Base-by-base conservation (phyloP, 2,329 filamentous ascomycete genomes). In the Penicillium sp. region DNA sequence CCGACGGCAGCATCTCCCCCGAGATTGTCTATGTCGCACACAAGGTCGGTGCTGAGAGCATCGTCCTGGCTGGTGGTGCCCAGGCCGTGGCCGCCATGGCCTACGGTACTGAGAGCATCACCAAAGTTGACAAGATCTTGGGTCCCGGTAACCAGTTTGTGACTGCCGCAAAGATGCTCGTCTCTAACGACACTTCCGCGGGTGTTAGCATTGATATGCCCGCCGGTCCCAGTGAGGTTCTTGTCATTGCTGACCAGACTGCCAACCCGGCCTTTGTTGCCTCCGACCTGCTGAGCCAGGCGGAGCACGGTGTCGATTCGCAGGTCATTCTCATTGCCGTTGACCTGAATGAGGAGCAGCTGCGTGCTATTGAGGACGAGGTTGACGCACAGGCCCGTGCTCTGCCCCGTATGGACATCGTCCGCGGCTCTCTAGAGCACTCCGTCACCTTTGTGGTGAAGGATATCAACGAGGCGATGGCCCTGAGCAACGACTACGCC, bases 71-170 rank as follows among this genome's bases (percentile, higher is more conserved):
- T 11, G 95, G 95, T 60, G 95, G 95, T 60, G 95, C 93, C 0
- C 95, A 99, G 78, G 95, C 95, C 44, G 88, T 99, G 37, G 95
- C 93, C 21, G 95, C 95, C 48, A 90, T 99, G 88, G 95, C 95
- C 2, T 99, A 99, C 77, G 95, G 95, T 48, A 99, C 95, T 0
- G 90, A 97, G 76, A 93, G 88, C 66, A 86, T 99, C 50, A 90
- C 82, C 75, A 99, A 99, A 80, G 95, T 99, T 8, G 95, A 99
- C 82, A 99, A 99, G 85, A 97, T 99, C 66, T 86, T 98, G 13
- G 95, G 95, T 0, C 95, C 95, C 3, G 95, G 95, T 35, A 99
- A 99, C 77, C 95, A 98, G 75, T 99, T 98, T 71, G 95, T 99
- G 41, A 99, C 95, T 0, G 95, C 95, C 0, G 95, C 91, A 52